Percentiles rank a stretch among this genome's conserved stretches.
Conservation (phyloP, 495 filamentous ascomycete genomes). For the Aspergillus olivimuriae region DNA sequence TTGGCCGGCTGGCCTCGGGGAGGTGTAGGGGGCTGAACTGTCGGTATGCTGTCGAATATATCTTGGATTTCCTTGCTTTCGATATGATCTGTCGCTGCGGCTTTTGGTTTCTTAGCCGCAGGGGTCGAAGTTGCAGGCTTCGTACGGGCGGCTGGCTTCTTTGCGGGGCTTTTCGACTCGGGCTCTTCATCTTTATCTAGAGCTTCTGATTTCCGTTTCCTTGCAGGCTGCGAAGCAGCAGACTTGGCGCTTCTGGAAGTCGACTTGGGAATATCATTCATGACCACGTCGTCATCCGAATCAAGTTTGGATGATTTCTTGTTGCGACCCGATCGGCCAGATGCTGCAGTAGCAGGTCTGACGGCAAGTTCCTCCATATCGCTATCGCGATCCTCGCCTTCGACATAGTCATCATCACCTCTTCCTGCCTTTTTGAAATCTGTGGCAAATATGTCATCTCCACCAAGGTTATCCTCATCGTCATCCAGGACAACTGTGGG, state of each 20-base stretch:
- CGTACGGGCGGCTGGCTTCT: slow-evolving; percentile 28
- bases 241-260: slow-evolving; percentile 30
- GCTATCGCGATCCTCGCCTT: slow-evolving; percentile 48
- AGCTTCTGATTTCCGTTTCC: slow-evolving; percentile 56
- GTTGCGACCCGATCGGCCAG: slow-evolving; percentile 27
- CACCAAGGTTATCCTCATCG: slow-evolving; percentile 62
- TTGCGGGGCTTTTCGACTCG: slow-evolving; percentile 21
- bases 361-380: slow-evolving; percentile 33
- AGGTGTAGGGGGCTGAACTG: slow-evolving; percentile 72
- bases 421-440: slow-evolving; percentile 54
- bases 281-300: slow-evolving; percentile 41
- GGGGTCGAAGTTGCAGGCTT: slow-evolving; percentile 27
- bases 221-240: slow-evolving; percentile 24
- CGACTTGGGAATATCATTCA: slow-evolving; percentile 38
- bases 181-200: slow-evolving; percentile 36
- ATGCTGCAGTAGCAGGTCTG: slow-evolving; percentile 26
- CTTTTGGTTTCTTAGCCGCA: slow-evolving; percentile 53
- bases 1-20: slow-evolving; percentile 59
- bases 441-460: slow-evolving; percentile 66
- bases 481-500: slow-evolving; percentile 40
- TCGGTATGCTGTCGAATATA: slow-evolving; percentile 84
- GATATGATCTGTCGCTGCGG: slow-evolving; percentile 51
- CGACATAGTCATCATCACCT: slow-evolving; percentile 65
- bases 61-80: slow-evolving; percentile 65
- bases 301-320: slow-evolving; percentile 41